Evolutionary conservation across 2,329 filamentous ascomycete genomes (phyloP).

Genomic region (Nectriaceae sp.): DNA sequence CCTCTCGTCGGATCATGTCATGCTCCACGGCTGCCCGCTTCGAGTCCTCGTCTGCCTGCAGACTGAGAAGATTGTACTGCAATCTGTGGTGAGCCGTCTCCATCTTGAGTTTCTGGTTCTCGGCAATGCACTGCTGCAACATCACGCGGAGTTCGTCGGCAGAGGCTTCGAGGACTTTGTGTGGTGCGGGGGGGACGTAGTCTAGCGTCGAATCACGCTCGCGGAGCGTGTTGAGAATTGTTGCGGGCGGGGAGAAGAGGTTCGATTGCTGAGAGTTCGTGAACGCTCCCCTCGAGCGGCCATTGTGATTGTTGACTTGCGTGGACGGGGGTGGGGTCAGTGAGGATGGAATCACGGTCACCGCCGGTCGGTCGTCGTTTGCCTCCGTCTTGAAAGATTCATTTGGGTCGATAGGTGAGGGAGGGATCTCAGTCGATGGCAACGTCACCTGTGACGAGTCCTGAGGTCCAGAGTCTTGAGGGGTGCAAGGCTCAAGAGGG

Average conservation of each 20-base stretch:
- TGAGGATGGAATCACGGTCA: constrained; percentile 58
- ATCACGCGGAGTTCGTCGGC: constrained; percentile 58
- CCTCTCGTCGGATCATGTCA: constrained; percentile 85
- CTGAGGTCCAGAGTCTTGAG: constrained; percentile 31
- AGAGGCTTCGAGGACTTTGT: constrained; percentile 55
- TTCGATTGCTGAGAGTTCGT: constrained; percentile 48
- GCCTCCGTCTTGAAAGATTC: constrained; percentile 52
- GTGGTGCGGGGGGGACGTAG: constrained; percentile 48
- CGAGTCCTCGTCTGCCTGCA: constrained; percentile 82
- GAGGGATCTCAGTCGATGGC: constrained; percentile 58
- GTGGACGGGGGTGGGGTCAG: constrained; percentile 60
- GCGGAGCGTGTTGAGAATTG: constrained; percentile 39
- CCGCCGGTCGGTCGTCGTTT: constrained; percentile 46
- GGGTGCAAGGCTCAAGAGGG: constrained; percentile 35
- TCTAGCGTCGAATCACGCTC: constrained; percentile 36
- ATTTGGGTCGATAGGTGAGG: constrained; percentile 52
- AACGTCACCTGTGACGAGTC: constrained; percentile 54
- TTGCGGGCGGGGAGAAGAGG: constrained; percentile 58
- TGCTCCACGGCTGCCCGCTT: constrained; percentile 90
- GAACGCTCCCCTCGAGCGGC: constrained; percentile 28
- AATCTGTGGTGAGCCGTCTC: constrained; percentile 88
- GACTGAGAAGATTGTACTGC: constrained; percentile 80
- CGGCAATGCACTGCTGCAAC: constrained; percentile 55
- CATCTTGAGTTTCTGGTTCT: constrained; percentile 69
- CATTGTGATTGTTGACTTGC: constrained; percentile 42